Conservation (phyloP, 2,329 filamentous ascomycete genomes). For the Coniosporium tulheliwenetii region DNA sequence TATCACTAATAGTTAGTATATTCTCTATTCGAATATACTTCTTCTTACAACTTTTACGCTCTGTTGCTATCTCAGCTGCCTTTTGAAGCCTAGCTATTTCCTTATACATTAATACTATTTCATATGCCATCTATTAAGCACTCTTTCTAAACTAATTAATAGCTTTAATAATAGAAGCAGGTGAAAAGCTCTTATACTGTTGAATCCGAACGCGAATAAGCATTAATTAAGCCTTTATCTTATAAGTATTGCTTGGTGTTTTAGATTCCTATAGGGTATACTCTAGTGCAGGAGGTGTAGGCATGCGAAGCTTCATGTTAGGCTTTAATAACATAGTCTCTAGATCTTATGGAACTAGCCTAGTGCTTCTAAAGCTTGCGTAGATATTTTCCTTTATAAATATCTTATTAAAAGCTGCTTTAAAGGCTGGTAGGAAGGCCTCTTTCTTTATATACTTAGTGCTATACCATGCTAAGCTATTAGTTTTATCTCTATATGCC, state of each 20-base stretch:
- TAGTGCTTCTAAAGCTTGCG: background rate
- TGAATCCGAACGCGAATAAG: background rate
- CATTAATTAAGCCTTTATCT: background rate
- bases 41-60: no score
- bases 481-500: no score
- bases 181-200: background rate
- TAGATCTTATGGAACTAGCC: background rate
- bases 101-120: no score
- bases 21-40: no score
- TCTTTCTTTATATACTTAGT: no score
- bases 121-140: no score
- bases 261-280: background rate
- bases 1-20: no score
- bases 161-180: background rate
- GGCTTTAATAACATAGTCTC: background rate
- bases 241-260: background rate
- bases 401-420: no score
- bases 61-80: no score
- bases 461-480: no score
- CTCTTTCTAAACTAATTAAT: background rate
- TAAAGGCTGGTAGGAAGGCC: no score
- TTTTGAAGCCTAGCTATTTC: no score
- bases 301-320: background rate
- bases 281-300: background rate
- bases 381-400: background rate